These are phyloP conservation scores for Trichoderma polysporum DNA, from an alignment of 2,329 filamentous ascomycete species.

Conservation along the genomic window DNA sequence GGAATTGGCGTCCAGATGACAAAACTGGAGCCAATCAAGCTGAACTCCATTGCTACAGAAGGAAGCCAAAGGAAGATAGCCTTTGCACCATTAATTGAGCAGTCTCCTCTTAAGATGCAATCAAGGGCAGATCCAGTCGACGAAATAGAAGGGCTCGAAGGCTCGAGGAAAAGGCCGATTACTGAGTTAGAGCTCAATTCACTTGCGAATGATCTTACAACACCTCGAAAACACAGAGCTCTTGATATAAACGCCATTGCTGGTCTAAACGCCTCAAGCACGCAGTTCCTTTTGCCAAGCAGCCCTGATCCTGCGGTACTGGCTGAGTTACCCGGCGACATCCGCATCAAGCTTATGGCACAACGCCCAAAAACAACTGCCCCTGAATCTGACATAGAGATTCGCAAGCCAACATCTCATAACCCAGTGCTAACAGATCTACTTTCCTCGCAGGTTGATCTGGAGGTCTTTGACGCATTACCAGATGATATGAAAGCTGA, in stretches of 20 bases:
- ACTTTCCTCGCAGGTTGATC: conserved; percentile 79
- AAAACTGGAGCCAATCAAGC: conserved; percentile 79
- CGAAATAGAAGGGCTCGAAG: conserved; percentile 41
- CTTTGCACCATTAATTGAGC: conserved; percentile 59
- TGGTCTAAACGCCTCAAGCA: conserved; percentile 76
- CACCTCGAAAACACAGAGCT: conserved; percentile 50
- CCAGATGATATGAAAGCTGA: conserved; percentile 85
- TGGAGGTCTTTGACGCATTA: conserved; percentile 77
- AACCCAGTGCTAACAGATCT: conserved; percentile 40
- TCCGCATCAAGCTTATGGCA: conserved; percentile 70
- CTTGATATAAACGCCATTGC: conserved; percentile 59
- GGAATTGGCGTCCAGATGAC: conserved; percentile 93
- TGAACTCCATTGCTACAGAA: conserved; percentile 54
- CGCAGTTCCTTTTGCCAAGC: conserved; percentile 86
- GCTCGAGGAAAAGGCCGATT: conserved; percentile 31
- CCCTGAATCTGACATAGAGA: conserved; percentile 31
- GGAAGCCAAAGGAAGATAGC: conserved; percentile 77
- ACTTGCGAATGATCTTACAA: conserved; percentile 55
- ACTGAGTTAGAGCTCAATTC: conserved; percentile 46
- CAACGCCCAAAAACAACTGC: conserved; percentile 44
- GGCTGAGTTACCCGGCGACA: conserved; percentile 79
- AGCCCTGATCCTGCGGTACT: conserved; percentile 81
- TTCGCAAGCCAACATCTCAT: conserved; percentile 36
- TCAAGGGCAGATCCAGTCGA: conserved; percentile 51
- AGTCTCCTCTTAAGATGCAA: conserved; percentile 42